Evolutionary conservation across 495 filamentous ascomycete species (phyloP), one percentile per base, ranked within the genome.

Genomic region (Penicillium ochrochloron): DNA sequence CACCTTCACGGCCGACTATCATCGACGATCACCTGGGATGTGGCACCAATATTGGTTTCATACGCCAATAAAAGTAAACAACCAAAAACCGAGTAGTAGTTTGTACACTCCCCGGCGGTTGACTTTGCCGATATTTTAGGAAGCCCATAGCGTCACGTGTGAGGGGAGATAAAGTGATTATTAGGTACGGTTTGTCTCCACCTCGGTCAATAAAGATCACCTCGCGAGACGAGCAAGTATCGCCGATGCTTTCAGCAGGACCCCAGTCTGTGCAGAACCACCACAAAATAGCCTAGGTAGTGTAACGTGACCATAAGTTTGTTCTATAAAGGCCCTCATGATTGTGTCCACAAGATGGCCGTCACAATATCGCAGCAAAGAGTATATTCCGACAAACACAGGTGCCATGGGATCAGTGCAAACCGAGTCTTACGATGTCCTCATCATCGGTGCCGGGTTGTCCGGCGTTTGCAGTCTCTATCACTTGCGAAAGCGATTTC

Each of bases 391-490:
- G 19, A 5, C n/a, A 46, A 2, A 10, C 9, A 14, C 6, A 46
- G 2, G 21, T 10, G 10, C 19, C n/a, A 46, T 46, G 42, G 62
- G 35, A 19, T 57, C 59, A 9, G 27, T 53, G 25, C 41, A 59
- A 31, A 39, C 19, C 35, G 59, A 54, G 6, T 25, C 58, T 11
- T 68, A 68, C 19, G 82, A 85, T 64, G 80, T 79, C 21, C 62
- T 86, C 37, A 80, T 85, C 60, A 74, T 87, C 14, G 84, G 84
- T 5, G 83, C 80, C 2, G 84, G 84, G 1, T 78, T 87, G 41
- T 76, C 74, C 9, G 84, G 84, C 0, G 52, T 83, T 39, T 82
- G 78, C 63, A 64, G 71, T 17, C 72, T 83, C 12, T 74, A 79
- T 41, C 66, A 75, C 19, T 68, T 86, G 2, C 73, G 78, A 8